Conservation (phyloP, 352 stramenopile genomes). For the Globisporangium paroecandrum region DNA sequence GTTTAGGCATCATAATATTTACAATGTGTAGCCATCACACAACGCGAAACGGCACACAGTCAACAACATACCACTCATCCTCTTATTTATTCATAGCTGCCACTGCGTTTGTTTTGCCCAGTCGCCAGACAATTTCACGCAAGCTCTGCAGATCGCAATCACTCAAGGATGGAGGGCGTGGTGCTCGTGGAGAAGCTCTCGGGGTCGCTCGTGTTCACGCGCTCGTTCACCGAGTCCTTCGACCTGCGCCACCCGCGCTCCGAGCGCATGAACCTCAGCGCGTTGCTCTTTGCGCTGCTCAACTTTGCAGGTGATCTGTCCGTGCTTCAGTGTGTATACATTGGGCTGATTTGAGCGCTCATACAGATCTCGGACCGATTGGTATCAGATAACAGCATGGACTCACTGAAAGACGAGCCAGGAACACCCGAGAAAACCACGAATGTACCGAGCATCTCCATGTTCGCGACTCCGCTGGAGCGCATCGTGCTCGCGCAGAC, state of each 20-base stretch:
- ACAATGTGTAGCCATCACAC: too few relatives aligned
- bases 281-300: conserved; percentile 62
- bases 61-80: too few relatives aligned
- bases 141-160: background rate
- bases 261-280: conserved; percentile 61
- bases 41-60: too few relatives aligned
- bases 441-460: conserved; percentile 24
- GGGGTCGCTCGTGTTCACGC: conserved; percentile 47
- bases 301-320: conserved; percentile 41
- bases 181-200: conserved; percentile 47
- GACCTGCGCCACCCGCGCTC: conserved; percentile 40
- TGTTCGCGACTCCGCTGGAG: conserved; percentile 41
- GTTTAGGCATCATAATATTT: too few relatives aligned
- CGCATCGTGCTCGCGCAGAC: conserved; percentile 43
- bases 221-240: conserved; percentile 47
- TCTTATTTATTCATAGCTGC: background rate
- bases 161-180: conserved; percentile 45
- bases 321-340: background rate
- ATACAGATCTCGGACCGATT: too few relatives aligned
- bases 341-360: background rate
- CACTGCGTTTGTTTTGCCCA: too few relatives aligned
- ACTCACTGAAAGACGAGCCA: background rate
- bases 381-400: conserved; percentile 11
- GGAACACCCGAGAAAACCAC: background rate
- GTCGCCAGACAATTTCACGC: background rate